Conservation (phyloP, 805 yeast species). For the Candida chilensis region DNA sequence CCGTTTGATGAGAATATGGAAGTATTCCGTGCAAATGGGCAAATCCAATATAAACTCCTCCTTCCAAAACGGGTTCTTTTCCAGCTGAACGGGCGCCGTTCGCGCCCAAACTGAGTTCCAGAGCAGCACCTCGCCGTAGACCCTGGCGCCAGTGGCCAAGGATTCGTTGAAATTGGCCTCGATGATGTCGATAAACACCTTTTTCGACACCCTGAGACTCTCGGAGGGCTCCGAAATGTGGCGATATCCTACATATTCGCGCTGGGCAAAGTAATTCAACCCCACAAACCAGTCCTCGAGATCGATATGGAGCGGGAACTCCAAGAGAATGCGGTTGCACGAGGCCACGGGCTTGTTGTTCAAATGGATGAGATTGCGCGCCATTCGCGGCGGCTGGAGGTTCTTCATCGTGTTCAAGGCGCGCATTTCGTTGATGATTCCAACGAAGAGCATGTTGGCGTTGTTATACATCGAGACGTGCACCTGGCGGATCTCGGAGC, state of each 20-base stretch:
- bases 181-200: constrained; percentile 45
- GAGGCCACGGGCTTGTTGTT: constrained; percentile 3
- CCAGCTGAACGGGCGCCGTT: constrained; percentile 49
- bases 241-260: constrained; percentile 33
- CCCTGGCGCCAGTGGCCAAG: constrained; percentile 6
- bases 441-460: constrained; percentile 44
- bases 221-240: constrained; percentile 13
- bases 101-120: constrained; percentile 75
- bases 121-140: constrained; percentile 64
- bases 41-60: constrained; percentile 62
- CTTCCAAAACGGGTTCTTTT: constrained; percentile 68
- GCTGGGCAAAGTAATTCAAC: constrained; percentile 49
- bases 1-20: constrained; percentile 37
- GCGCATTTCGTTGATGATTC: constrained; percentile 46
- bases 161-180: constrained; percentile 48
- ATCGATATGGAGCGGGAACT: constrained; percentile 60
- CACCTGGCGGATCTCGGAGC: constrained; percentile 55
- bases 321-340: constrained; percentile 36
- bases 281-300: constrained; percentile 75
- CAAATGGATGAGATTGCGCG: neutral
- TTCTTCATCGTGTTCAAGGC: constrained; percentile 23
- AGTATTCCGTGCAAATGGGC: constrained; percentile 43
- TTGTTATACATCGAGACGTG: constrained; percentile 56
- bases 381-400: constrained; percentile 1
- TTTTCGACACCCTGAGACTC: constrained; percentile 44